phyloP scores from a whole-genome alignment of 2,329 filamentous ascomycete species.

The Cladosporium sp. region DNA sequence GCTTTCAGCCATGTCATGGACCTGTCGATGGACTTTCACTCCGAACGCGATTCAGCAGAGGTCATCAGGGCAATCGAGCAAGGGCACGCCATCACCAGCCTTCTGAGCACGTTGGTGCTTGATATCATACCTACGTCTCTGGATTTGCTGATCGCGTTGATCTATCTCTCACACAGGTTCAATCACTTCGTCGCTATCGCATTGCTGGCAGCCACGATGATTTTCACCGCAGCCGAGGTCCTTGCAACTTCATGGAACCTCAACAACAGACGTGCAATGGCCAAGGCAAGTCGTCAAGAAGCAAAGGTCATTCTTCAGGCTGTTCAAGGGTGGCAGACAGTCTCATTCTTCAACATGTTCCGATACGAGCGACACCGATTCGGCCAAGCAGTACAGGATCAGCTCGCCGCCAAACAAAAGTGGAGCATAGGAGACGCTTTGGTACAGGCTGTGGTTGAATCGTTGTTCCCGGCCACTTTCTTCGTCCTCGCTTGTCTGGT shows the following conservation, averaged over 20 bases:
- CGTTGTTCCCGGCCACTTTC: conserved; percentile 5
- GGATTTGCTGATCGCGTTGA: conserved; percentile 62
- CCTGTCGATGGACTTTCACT: conserved; percentile 71
- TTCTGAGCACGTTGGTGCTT: conserved; percentile 62
- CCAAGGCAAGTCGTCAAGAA: conserved; percentile 46
- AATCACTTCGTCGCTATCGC: conserved; percentile 60
- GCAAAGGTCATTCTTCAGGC: conserved; percentile 41
- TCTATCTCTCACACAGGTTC: conserved; percentile 62
- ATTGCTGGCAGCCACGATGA: conserved; percentile 46
- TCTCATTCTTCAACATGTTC: conserved; percentile 51
- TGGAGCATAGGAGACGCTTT: conserved; percentile 4
- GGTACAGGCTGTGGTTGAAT: background rate
- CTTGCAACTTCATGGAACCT: conserved; percentile 45
- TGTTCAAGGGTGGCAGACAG: conserved; percentile 53
- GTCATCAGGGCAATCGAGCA: conserved; percentile 66
- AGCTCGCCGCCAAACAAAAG: conserved; percentile 3
- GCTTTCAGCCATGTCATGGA: conserved; percentile 68
- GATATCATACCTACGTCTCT: conserved; percentile 61
- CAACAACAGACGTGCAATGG: conserved; percentile 32
- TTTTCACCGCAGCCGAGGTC: conserved; percentile 55
- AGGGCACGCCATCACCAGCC: conserved; percentile 58
- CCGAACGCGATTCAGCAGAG: conserved; percentile 63
- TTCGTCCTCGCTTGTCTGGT: conserved; percentile 17
- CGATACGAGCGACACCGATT: conserved; percentile 11
- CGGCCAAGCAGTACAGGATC: conserved; percentile 7